Evolutionary conservation across 2,329 filamentous ascomycete species (phyloP).

Genomic region (Penicillium janthinellum): DNA sequence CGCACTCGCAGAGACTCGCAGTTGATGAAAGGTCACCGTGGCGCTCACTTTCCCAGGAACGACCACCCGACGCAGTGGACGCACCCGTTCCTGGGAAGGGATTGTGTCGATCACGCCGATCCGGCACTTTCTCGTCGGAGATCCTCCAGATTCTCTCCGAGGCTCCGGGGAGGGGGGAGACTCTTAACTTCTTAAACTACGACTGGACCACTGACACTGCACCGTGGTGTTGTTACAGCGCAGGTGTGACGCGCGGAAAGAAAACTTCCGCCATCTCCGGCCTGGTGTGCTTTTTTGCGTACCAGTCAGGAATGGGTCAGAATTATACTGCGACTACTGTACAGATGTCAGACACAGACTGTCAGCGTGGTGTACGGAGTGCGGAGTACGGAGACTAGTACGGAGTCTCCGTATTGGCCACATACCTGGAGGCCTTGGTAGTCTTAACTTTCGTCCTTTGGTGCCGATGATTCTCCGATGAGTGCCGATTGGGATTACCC

Average conservation of each 20-base stretch:
- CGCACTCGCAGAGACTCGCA: background rate
- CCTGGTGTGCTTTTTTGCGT: background rate
- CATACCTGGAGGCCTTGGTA: too few relatives aligned
- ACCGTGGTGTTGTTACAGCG: background rate
- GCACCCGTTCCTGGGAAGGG: background rate
- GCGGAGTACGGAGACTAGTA: too few relatives aligned
- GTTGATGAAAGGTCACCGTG: background rate
- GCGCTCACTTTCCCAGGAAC: slow-evolving; percentile 5
- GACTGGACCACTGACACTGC: too few relatives aligned
- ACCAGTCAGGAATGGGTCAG: background rate
- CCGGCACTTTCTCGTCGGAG: slow-evolving; percentile 2
- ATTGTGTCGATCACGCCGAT: slow-evolving; percentile 8
- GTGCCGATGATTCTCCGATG: too few relatives aligned
- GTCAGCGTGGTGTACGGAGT: too few relatives aligned
- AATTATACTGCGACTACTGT: too few relatives aligned
- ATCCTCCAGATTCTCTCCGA: background rate
- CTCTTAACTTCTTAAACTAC: too few relatives aligned
- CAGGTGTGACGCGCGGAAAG: background rate
- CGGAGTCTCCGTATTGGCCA: too few relatives aligned
- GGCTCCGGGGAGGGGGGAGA: background rate
- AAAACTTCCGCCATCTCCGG: background rate
- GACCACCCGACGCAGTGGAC: background rate
- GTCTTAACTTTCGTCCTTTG: too few relatives aligned
- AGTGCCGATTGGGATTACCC: too few relatives aligned
- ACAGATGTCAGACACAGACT: too few relatives aligned